Evolutionary conservation across 352 stramenopile species (phyloP).

Genomic region (Phytophthora chlamydospora): DNA sequence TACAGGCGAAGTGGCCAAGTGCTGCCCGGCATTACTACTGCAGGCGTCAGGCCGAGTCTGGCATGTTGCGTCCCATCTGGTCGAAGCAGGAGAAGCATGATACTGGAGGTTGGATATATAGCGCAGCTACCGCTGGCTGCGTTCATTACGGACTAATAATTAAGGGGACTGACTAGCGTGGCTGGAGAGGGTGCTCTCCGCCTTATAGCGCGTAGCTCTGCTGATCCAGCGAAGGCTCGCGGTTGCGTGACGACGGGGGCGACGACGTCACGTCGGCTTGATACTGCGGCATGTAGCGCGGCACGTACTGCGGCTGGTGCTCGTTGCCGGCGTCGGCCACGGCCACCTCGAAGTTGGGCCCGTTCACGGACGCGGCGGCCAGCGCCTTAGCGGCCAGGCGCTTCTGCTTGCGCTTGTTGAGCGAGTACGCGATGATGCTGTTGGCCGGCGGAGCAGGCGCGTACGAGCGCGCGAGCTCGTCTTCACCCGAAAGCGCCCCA

Average conservation of each 20-base stretch:
- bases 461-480: conserved; percentile 35
- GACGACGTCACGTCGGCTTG: conserved; percentile 21
- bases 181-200: background rate
- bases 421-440: conserved; percentile 62
- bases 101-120: background rate
- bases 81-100: conserved; percentile 16
- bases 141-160: conserved; percentile 47
- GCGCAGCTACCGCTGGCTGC: conserved; percentile 38
- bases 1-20: background rate
- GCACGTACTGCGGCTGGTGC: conserved; percentile 38
- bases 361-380: conserved; percentile 31
- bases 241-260: conserved; percentile 24
- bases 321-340: conserved; percentile 38
- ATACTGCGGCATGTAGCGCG: conserved; percentile 43
- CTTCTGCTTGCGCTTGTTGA: conserved; percentile 70
- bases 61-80: conserved; percentile 24
- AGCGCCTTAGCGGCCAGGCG: conserved; percentile 49
- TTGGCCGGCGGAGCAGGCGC: conserved; percentile 20
- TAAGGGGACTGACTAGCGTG: conserved; percentile 31
- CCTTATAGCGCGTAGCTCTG: conserved; percentile 66
- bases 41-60: conserved; percentile 2
- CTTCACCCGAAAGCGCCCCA: conserved; percentile 44
- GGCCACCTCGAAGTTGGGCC: conserved; percentile 38
- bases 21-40: conserved; percentile 14
- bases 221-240: conserved; percentile 56